Base-by-base conservation (phyloP, 805 yeast species). In the Saturnispora diversa region DNA sequence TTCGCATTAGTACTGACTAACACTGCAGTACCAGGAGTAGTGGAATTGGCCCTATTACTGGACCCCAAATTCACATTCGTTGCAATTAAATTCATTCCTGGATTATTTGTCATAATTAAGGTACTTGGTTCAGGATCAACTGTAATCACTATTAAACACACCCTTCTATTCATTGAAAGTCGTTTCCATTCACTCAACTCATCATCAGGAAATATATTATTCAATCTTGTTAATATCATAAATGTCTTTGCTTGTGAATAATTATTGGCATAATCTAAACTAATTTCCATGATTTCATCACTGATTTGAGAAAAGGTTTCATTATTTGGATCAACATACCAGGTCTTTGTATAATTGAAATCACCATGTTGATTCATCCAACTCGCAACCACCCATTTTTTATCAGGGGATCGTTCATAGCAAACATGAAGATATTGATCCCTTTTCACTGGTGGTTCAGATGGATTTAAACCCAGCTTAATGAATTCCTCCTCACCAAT, bases 291-390 rank as follows among this genome's bases (percentile, higher is more conserved):
- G 13, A 84, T 75, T 42, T 80, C 82, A 49, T 74, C 76, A 46
- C 83, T 72, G 2, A 81, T 75, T 1, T 68, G 63, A 29, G 77
- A 77, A 52, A 76, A 70, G n/a, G 43, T 56, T 48, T 47, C 51
- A 35, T 45, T 19, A 69, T 46, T 50, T 2, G 52, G 47, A 13
- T 48, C 51, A 15, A 54, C 65, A 49, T 68, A 70, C 88, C 90
- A 83, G 0, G 86, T 70, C 48, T 75, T 79, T 0, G 79, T 71
- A 34, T 67, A 69, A 13, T 78, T 72, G 10, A 75, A 68, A 3
- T 67, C 65, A 0, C 95, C 95, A 12, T 35, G 32, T 36, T 88
- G 90, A 53, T 90, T 95, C 0, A 92, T 70, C 94, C 97, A 86
- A 1, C 94, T 80, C 0, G 85, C 94, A 17, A 79, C 75, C 32